Conservation (phyloP, 768 basidiomycete genomes). For the Cystofilobasidium bisporidii region DNA sequence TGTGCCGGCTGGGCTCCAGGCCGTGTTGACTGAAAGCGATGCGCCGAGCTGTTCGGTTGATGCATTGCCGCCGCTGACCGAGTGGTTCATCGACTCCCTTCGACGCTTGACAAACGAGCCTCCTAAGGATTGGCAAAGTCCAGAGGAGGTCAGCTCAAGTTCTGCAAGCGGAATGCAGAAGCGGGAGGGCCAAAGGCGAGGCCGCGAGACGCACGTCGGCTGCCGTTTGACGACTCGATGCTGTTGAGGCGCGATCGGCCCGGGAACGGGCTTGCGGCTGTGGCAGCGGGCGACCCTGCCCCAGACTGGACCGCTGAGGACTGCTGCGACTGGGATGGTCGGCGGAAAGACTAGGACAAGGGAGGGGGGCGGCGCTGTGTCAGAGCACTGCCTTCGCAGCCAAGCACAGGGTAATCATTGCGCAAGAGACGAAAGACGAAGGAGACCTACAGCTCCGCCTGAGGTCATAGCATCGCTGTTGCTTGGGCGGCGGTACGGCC, state of each 20-base stretch:
- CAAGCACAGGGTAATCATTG: too few relatives aligned
- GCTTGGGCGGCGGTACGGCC: not conserved
- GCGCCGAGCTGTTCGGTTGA: not conserved
- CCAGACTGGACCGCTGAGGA: not conserved
- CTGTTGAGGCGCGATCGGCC: not conserved
- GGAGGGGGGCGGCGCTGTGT: not conserved
- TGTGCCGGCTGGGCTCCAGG: not conserved
- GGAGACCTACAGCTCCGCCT: not conserved
- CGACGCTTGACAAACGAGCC: not conserved
- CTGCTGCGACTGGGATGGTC: not conserved
- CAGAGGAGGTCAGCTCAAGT: too few relatives aligned
- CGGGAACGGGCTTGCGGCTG: not conserved
- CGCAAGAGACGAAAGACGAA: not conserved
- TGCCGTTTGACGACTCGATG: not conserved
- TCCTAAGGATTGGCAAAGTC: too few relatives aligned
- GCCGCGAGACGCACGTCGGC: not conserved
- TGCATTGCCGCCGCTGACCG: not conserved
- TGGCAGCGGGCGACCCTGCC: not conserved
- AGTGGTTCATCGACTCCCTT: not conserved
- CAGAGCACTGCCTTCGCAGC: too few relatives aligned
- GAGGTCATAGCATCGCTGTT: not conserved
- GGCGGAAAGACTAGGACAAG: not conserved
- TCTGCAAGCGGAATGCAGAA: too few relatives aligned
- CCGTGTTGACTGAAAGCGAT: not conserved
- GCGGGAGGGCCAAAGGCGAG: not conserved